Conservation (phyloP, 768 basidiomycete species). For the Tricholoma sp. region DNA sequence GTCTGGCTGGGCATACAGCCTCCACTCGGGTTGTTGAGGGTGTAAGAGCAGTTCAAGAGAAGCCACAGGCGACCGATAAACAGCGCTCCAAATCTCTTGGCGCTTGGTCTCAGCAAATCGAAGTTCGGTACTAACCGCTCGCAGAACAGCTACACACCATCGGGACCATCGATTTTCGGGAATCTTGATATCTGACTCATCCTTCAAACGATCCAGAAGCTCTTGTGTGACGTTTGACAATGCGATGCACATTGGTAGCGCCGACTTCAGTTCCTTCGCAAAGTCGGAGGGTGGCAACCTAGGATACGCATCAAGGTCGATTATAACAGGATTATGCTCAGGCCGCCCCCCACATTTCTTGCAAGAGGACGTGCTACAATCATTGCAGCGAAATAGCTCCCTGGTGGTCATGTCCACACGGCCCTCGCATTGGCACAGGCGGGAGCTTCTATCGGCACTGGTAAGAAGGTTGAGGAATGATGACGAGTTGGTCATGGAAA, state of each 20-base stretch:
- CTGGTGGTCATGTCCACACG: slow-evolving; percentile 69
- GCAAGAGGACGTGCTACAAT: slow-evolving; percentile 79
- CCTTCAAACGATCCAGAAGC: slow-evolving; percentile 48
- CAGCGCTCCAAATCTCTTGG: slow-evolving; percentile 81
- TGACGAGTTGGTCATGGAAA: slow-evolving; percentile 46
- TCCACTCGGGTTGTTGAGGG: slow-evolving; percentile 79
- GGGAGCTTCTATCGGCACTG: slow-evolving; percentile 62
- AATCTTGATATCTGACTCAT: slow-evolving; percentile 35
- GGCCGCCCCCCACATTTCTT: slow-evolving; percentile 86
- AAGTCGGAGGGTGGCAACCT: slow-evolving; percentile 74
- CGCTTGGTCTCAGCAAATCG: slow-evolving; percentile 84
- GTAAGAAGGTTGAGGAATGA: slow-evolving; percentile 53
- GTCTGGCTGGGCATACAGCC: slow-evolving; percentile 69
- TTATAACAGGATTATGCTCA: slow-evolving; percentile 66
- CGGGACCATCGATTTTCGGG: slow-evolving; percentile 54
- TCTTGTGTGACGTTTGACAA: slow-evolving; percentile 45
- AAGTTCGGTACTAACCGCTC: slow-evolving; percentile 56
- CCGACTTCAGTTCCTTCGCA: slow-evolving; percentile 68
- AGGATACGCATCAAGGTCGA: slow-evolving; percentile 45
- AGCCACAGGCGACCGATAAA: slow-evolving; percentile 69
- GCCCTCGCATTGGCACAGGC: slow-evolving; percentile 91
- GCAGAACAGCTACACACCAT: slow-evolving; percentile 66
- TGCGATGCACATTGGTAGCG: slow-evolving; percentile 81
- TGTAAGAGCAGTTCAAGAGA: slow-evolving; percentile 73
- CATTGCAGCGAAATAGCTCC: slow-evolving; percentile 60